These are phyloP conservation scores for Gryganskiella cystojenkinii DNA, from an alignment of 192 early-diverging fungal genomes.

Conservation along the genomic window DNA sequence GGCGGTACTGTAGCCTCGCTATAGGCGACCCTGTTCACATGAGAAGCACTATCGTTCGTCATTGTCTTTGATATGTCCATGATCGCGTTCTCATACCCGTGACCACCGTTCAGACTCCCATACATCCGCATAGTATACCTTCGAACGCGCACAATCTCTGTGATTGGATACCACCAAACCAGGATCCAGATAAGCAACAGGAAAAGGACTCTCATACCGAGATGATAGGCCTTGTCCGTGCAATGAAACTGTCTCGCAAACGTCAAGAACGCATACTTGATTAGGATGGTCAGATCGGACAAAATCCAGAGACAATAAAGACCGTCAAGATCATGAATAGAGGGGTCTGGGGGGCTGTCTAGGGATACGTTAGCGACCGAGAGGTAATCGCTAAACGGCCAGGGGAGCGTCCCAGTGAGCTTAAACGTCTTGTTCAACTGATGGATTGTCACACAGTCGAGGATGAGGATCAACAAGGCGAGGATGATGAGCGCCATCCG, in stretches of 20 bases:
- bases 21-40: neutral
- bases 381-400: conserved; percentile 5
- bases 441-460: conserved; percentile 8
- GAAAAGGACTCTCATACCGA: neutral
- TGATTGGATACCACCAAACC: conserved; percentile 1
- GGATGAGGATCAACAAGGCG: conserved; percentile 2
- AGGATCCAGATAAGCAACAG: neutral
- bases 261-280: neutral
- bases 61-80: neutral
- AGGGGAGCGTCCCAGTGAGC: neutral
- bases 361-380: too few species aligned
- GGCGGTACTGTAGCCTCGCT: too few species aligned
- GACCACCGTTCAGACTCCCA: neutral
- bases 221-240: neutral
- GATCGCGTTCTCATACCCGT: neutral
- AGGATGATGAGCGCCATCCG: neutral
- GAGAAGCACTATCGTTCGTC: neutral
- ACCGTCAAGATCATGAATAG: neutral
- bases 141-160: neutral
- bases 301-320: neutral
- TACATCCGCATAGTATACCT: neutral
- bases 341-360: neutral
- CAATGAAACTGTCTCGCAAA: neutral
- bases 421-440: neutral
- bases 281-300: neutral